Conservation (phyloP, 176 grass and related monocot species). For the Dactylis glomerata region DNA sequence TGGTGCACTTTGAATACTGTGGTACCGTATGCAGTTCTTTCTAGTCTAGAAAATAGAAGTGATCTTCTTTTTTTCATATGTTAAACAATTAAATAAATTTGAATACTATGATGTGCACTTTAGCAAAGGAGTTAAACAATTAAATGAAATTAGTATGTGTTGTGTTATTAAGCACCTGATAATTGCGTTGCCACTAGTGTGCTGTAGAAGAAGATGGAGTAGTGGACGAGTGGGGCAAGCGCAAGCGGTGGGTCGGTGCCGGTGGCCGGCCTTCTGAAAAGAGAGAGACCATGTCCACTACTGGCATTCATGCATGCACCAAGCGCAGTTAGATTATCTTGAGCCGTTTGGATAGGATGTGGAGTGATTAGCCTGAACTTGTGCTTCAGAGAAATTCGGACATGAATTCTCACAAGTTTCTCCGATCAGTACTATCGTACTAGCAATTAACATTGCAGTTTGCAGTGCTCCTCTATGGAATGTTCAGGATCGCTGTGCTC, state of each 20-base stretch:
- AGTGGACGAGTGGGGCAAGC: background rate
- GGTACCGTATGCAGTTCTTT: too few species aligned
- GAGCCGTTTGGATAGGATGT: background rate
- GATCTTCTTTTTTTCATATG: too few species aligned
- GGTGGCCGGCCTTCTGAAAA: background rate
- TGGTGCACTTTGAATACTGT: too few species aligned
- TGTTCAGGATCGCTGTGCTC: background rate
- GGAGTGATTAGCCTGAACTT: too few species aligned
- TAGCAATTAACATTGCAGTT: background rate
- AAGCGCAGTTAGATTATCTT: background rate
- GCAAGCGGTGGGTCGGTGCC: background rate
- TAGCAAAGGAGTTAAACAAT: too few species aligned
- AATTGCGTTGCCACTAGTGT: background rate
- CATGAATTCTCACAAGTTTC: background rate
- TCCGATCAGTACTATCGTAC: background rate
- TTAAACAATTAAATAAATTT: too few species aligned
- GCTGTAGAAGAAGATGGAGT: background rate
- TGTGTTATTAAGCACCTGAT: too few species aligned
- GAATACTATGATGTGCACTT: too few species aligned
- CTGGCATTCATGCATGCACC: background rate
- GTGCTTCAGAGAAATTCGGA: too few species aligned
- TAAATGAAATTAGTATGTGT: too few species aligned
- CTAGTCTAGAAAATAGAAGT: too few species aligned
- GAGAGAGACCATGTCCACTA: background rate
- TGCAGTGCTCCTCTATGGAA: background rate